These are phyloP conservation scores for Tympanopsis confertula DNA, from an alignment of 2,329 filamentous ascomycete species.

Conservation along the genomic window DNA sequence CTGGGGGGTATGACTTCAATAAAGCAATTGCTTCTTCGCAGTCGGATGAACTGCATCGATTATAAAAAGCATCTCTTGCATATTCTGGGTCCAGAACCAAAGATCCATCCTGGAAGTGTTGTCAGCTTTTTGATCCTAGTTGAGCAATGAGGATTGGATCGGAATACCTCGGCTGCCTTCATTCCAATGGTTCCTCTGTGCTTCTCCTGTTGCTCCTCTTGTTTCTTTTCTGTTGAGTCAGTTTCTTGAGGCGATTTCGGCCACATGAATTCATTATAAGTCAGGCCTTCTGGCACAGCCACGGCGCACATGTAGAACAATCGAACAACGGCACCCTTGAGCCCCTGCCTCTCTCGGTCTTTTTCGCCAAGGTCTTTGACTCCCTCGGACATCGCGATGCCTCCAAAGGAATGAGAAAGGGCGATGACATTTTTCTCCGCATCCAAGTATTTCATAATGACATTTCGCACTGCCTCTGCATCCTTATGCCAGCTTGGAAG, in stretches of 20 bases:
- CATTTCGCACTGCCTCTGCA: background rate
- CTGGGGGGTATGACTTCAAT: slow-evolving; percentile 11
- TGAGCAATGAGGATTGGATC: too few relatives aligned
- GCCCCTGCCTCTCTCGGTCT: slow-evolving; percentile 8
- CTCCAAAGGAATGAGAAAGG: slow-evolving; percentile 19
- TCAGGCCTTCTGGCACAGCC: slow-evolving; percentile 10
- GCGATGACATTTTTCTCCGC: slow-evolving; percentile 15
- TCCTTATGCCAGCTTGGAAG: background rate
- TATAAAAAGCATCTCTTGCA: background rate
- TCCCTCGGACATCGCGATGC: slow-evolving; percentile 15
- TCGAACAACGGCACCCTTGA: slow-evolving; percentile 7
- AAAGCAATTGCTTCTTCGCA: slow-evolving; percentile 10
- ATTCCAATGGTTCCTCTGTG: slow-evolving; percentile 9
- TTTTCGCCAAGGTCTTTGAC: slow-evolving; percentile 14
- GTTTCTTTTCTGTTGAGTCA: slow-evolving; percentile 8
- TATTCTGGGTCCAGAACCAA: too few relatives aligned
- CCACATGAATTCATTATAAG: slow-evolving; percentile 9
- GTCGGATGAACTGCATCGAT: background rate
- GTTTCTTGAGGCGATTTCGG: slow-evolving; percentile 12
- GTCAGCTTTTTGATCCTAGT: too few relatives aligned
- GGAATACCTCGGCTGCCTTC: too few relatives aligned
- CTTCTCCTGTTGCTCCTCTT: slow-evolving; percentile 7
- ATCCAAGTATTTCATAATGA: slow-evolving; percentile 7
- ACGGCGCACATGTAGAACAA: slow-evolving; percentile 16
- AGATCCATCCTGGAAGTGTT: too few relatives aligned